Evolutionary conservation across 768 basidiomycete species (phyloP), one percentile per base, ranked within the genome.

Genomic region (Cystobasidium ongulense): DNA sequence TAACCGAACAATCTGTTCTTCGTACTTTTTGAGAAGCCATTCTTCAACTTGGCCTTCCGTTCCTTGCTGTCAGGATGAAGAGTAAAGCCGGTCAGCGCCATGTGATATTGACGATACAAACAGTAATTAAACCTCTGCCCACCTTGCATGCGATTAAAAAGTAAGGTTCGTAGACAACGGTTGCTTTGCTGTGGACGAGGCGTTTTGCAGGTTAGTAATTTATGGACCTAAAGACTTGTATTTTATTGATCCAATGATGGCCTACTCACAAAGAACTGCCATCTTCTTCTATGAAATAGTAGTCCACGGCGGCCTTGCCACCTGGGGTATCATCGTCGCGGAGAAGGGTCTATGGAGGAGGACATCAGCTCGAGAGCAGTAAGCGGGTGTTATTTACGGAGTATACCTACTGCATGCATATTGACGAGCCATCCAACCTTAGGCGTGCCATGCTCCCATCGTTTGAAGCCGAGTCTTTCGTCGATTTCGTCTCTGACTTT

Each of bases 211-310:
- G n/a, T n/a, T n/a, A n/a, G n/a, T n/a, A n/a, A n/a, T n/a, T n/a
- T n/a, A n/a, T n/a, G n/a, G n/a, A n/a, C n/a, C n/a, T n/a, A n/a
- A n/a, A n/a, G n/a, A n/a, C n/a, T n/a, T n/a, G n/a, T n/a, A n/a
- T n/a, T n/a, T n/a, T n/a, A n/a, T n/a, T n/a, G n/a, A n/a, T n/a
- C n/a, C n/a, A n/a, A n/a, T n/a, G n/a, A n/a, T n/a, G n/a, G n/a
- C n/a, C n/a, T 23, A 54, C 53, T 31, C 53, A 71, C 68, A 99
- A 98, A 88, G 90, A 90, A 29, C 87, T 87, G 4, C 96, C 96
- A 74, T 98, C 93, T 78, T 97, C 94, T 82, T 97, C 88, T 76
- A 99, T 92, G 79, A 99, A 98, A 80, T 95, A 98, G 77, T 87
- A 95, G 78, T 99, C 93, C 15, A 99, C 94, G 7, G 89, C 96